Evolutionary conservation across 2,329 filamentous ascomycete species (phyloP).

Genomic region (Botrytis fabae): DNA sequence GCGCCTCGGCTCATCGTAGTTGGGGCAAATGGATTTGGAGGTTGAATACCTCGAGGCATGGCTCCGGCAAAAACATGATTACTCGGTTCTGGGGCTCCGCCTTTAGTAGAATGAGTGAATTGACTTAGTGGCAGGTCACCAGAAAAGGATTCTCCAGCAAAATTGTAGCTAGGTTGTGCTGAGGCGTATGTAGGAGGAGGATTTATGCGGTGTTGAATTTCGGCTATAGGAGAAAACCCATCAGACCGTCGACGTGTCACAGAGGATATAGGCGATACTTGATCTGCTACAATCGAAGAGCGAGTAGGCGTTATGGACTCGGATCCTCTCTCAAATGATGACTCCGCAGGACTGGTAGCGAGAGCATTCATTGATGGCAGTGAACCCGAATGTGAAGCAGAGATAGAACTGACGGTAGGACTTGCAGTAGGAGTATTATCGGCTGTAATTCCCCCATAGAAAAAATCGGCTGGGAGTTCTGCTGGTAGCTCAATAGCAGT

Average conservation of each 20-base stretch:
- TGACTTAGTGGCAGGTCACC: too few relatives aligned
- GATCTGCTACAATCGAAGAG: neutral
- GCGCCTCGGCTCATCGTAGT: neutral
- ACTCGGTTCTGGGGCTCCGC: neutral
- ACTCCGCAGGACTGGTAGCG: neutral
- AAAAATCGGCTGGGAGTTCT: neutral
- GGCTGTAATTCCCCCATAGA: too few relatives aligned
- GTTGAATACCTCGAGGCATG: neutral
- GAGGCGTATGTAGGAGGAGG: constrained; percentile 1
- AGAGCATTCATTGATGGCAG: neutral
- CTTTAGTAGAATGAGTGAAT: neutral
- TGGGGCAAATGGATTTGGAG: neutral
- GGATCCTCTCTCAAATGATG: neutral
- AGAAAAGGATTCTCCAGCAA: neutral
- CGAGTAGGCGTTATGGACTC: neutral
- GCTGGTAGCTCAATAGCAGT: neutral
- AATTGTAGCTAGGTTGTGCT: neutral
- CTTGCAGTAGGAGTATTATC: neutral
- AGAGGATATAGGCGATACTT: neutral
- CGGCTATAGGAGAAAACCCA: neutral
- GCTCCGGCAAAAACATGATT: neutral
- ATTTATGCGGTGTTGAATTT: neutral
- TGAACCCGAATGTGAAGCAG: neutral
- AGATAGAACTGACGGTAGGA: neutral
- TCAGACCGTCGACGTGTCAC: neutral